phyloP scores from a whole-genome alignment of 2,329 filamentous ascomycete genomes.

The Epichloe glyceriae region DNA sequence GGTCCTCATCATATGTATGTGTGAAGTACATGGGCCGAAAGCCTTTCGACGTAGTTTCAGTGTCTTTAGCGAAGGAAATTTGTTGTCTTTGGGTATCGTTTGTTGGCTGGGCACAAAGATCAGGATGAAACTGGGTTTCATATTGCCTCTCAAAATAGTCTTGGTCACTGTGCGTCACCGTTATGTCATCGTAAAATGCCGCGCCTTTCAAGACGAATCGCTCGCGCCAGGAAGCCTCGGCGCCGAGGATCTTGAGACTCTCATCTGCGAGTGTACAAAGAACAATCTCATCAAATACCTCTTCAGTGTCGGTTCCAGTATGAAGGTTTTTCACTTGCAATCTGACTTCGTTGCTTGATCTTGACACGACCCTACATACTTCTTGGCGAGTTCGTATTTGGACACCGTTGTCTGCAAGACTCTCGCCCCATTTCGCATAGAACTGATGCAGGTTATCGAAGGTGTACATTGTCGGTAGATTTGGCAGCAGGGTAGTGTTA shows the following conservation, averaged over 20 bases:
- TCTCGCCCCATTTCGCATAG: slow-evolving; percentile 45
- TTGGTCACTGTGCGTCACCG: slow-evolving; percentile 53
- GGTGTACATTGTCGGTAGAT: slow-evolving; percentile 52
- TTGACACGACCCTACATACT: slow-evolving; percentile 36
- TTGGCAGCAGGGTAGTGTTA: slow-evolving; percentile 38
- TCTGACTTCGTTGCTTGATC: slow-evolving; percentile 37
- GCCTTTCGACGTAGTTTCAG: slow-evolving; percentile 36
- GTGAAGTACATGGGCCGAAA: slow-evolving; percentile 56
- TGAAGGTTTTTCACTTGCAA: slow-evolving; percentile 37
- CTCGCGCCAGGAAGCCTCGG: slow-evolving; percentile 46
- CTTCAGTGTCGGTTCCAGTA: slow-evolving; percentile 36
- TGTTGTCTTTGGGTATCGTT: slow-evolving; percentile 25
- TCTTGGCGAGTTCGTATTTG: slow-evolving; percentile 43
- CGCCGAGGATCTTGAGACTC: slow-evolving; percentile 45
- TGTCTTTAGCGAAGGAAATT: slow-evolving; percentile 27
- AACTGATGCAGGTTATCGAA: slow-evolving; percentile 51
- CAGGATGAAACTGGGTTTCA: slow-evolving; percentile 43
- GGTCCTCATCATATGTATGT: slow-evolving; percentile 42
- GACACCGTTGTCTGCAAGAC: slow-evolving; percentile 41
- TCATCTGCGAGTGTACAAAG: slow-evolving; percentile 54
- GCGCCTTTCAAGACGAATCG: slow-evolving; percentile 57
- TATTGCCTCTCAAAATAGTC: slow-evolving; percentile 57
- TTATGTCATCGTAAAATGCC: slow-evolving; percentile 57
- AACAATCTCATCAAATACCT: slow-evolving; percentile 53
- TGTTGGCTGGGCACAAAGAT: slow-evolving; percentile 36